Conservation (phyloP, 2,329 filamentous ascomycete species). For the Eurotiales sp. region DNA sequence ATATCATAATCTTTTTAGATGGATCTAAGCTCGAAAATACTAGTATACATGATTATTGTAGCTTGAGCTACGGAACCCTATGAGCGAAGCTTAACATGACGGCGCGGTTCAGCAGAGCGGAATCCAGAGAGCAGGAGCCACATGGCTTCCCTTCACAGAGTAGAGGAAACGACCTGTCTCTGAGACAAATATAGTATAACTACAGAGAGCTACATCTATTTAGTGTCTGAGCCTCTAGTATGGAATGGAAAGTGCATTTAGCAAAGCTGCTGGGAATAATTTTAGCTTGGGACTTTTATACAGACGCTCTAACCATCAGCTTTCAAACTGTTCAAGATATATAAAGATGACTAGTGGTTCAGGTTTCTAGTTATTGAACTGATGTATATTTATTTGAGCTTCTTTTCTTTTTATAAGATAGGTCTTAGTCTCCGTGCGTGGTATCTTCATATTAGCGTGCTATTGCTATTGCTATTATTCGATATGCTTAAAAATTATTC, state of each 20-base stretch:
- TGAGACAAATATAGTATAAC: neutral
- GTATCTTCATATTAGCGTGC: neutral
- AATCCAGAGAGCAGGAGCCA: neutral
- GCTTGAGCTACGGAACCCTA: neutral
- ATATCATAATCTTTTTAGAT: neutral
- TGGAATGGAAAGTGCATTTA: neutral
- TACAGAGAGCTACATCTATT: neutral
- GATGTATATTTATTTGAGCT: too few relatives aligned
- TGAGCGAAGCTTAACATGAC: neutral
- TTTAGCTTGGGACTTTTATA: neutral
- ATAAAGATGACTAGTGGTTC: neutral
- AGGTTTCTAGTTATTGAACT: too few relatives aligned
- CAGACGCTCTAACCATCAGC: neutral
- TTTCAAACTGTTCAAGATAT: neutral
- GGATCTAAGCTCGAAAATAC: too few relatives aligned
- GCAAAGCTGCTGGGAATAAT: neutral
- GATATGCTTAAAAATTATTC: neutral
- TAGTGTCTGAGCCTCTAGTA: neutral
- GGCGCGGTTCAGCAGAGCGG: neutral
- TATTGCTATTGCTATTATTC: neutral
- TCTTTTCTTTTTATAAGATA: neutral
- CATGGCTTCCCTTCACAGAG: too few relatives aligned
- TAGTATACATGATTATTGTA: neutral
- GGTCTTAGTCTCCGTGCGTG: slow-evolving; percentile 1
- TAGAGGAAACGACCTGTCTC: too few relatives aligned